Evolutionary conservation across 345 rosid genomes (phyloP).

Genomic region (Eucalyptus brandiana): DNA sequence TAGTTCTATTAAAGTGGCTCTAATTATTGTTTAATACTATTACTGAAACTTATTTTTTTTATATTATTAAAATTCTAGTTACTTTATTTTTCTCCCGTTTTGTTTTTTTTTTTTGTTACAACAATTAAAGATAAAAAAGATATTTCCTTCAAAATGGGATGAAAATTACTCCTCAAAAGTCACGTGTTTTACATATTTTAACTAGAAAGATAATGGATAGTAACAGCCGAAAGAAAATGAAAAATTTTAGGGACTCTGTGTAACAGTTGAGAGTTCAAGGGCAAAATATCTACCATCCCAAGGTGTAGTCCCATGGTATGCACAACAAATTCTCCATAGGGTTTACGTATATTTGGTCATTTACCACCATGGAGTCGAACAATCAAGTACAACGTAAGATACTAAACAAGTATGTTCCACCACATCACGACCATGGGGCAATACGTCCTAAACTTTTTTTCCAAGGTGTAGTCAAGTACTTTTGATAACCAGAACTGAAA

Average conservation of each 20-base stretch:
- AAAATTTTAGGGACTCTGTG: neutral
- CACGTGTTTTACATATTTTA: neutral
- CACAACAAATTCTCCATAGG: neutral
- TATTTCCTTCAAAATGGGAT: neutral
- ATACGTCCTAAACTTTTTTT: neutral
- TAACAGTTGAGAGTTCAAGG: neutral
- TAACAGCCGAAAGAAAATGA: too few relatives aligned
- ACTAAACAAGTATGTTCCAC: neutral
- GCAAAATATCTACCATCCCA: neutral
- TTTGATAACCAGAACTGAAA: neutral
- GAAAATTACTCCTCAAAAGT: neutral
- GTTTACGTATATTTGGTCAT: neutral
- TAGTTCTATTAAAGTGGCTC: neutral
- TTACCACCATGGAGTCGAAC: rapidly evolving
- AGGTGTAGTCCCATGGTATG: neutral
- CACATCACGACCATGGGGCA: neutral
- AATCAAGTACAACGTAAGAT: neutral
- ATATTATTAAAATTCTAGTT: too few relatives aligned
- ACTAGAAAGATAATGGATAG: neutral
- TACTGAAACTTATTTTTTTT: neutral
- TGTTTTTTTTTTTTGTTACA: neutral
- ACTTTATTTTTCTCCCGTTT: neutral
- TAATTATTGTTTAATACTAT: neutral
- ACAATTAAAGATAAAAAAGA: neutral
- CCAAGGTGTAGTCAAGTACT: neutral